phyloP scores from a whole-genome alignment of 352 stramenopile genomes.

The Phytophthora cryptogea region DNA sequence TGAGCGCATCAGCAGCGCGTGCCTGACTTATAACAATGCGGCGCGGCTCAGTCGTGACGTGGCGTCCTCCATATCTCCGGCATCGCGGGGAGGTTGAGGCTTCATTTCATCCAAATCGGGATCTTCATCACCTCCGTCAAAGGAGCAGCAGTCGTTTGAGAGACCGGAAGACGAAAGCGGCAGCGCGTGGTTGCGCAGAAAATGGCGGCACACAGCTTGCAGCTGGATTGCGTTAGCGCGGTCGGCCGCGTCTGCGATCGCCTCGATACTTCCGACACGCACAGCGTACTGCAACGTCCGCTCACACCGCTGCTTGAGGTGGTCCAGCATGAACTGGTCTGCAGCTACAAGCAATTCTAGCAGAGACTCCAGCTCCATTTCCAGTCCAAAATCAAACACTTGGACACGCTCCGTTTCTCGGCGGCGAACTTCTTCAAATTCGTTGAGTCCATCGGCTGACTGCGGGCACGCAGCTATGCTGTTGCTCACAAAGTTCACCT shows the following conservation, averaged over 20 bases:
- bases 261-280: slow-evolving; percentile 81
- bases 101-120: slow-evolving; percentile 24
- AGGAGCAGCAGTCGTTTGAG: slow-evolving; percentile 20
- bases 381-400: slow-evolving; percentile 23
- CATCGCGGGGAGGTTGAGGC: slow-evolving; percentile 10
- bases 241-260: slow-evolving; percentile 89
- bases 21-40: slow-evolving; percentile 23
- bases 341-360: slow-evolving; percentile 92
- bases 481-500: slow-evolving; percentile 28
- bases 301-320: slow-evolving; percentile 96
- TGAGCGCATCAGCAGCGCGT: slow-evolving; percentile 4
- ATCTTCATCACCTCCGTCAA: slow-evolving; percentile 21
- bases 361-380: slow-evolving; percentile 66
- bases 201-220: slow-evolving; percentile 92
- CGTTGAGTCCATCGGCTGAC: slow-evolving; percentile 39
- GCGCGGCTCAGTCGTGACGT: slow-evolving; percentile 20
- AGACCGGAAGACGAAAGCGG: not conserved
- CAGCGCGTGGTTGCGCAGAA: slow-evolving; percentile 83
- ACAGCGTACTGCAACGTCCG: slow-evolving; percentile 83
- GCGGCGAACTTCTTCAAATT: slow-evolving; percentile 34
- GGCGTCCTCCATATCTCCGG: slow-evolving; percentile 16
- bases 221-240: slow-evolving; percentile 93
- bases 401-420: slow-evolving; percentile 18
- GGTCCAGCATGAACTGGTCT: slow-evolving; percentile 97
- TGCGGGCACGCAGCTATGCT: slow-evolving; percentile 33